phyloP scores from a whole-genome alignment of 1,139 yeast genomes.

The Zygosaccharomyces sapae region DNA sequence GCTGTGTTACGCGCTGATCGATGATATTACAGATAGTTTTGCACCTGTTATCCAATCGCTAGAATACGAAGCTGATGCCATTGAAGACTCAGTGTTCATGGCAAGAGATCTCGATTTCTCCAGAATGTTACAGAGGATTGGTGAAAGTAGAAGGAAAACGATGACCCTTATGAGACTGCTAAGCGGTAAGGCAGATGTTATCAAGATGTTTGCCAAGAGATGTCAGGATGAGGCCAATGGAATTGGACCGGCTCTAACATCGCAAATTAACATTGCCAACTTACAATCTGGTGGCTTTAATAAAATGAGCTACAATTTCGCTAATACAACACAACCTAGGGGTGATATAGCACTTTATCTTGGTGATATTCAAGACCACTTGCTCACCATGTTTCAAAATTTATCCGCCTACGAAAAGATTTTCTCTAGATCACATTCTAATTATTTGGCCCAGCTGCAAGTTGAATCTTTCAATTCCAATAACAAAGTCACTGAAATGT shows the following conservation, averaged over 20 bases:
- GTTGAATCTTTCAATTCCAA: slow-evolving; percentile 86
- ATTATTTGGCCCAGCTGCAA: slow-evolving; percentile 88
- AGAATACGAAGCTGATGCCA: slow-evolving; percentile 87
- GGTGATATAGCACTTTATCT: slow-evolving; percentile 81
- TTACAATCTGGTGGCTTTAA: slow-evolving; percentile 21
- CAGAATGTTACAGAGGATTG: slow-evolving; percentile 72
- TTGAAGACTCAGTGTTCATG: slow-evolving; percentile 76
- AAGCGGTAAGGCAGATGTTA: slow-evolving; percentile 95
- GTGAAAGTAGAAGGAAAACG: slow-evolving; percentile 83
- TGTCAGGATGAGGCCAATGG: slow-evolving; percentile 64
- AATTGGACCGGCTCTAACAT: slow-evolving; percentile 38
- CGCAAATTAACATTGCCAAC: slow-evolving; percentile 38
- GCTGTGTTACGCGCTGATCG: slow-evolving; percentile 89
- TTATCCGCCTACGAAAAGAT: slow-evolving; percentile 87
- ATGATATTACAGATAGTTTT: slow-evolving; percentile 90
- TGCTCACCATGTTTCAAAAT: slow-evolving; percentile 91
- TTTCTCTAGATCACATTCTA: slow-evolving; percentile 85
- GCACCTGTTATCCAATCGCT: slow-evolving; percentile 85
- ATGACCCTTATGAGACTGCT: slow-evolving; percentile 89
- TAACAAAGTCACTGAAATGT: slow-evolving; percentile 76
- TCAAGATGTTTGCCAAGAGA: slow-evolving; percentile 93
- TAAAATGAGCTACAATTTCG: slow-evolving; percentile 4
- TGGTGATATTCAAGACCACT: slow-evolving; percentile 98
- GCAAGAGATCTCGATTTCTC: slow-evolving; percentile 63
- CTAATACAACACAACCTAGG: slow-evolving; percentile 56